A percentile compares a stretch with the other conserved stretches of the same genome.
These are phyloP conservation scores for Penicillium canescens DNA, from an alignment of 495 filamentous ascomycete genomes.

Conservation along the genomic window DNA sequence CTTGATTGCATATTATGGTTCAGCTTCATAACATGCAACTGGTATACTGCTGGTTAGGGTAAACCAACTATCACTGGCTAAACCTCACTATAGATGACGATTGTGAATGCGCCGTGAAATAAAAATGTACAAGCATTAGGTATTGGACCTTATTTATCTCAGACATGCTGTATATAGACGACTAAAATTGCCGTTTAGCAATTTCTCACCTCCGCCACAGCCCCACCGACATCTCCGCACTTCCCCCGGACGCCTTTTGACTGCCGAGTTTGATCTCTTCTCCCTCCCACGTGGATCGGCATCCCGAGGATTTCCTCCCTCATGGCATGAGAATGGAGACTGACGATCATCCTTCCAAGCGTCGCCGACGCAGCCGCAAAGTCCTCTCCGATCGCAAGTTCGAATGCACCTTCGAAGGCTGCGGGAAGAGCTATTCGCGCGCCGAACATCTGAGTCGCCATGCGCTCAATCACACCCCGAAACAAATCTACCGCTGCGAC, in stretches of 20 bases:
- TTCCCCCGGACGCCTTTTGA: conserved; percentile 9
- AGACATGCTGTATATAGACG: too few species aligned
- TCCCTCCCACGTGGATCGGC: conserved; percentile 2
- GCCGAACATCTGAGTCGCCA: conserved; percentile 97
- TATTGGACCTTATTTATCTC: too few species aligned
- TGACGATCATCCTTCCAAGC: conserved; percentile 30
- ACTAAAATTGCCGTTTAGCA: too few species aligned
- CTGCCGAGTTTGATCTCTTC: not conserved
- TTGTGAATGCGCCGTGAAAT: too few species aligned
- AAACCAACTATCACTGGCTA: too few species aligned
- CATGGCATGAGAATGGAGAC: conserved; percentile 29
- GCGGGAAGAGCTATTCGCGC: conserved; percentile 93
- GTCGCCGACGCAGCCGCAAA: conserved; percentile 57
- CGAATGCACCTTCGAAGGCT: conserved; percentile 84
- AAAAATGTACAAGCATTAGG: too few species aligned
- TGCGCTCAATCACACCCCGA: conserved; percentile 89
- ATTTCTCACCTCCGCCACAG: not conserved
- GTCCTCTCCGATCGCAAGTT: conserved; percentile 88
- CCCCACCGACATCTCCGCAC: conserved; percentile 17
- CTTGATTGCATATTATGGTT: too few species aligned
- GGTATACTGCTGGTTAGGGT: too few species aligned
- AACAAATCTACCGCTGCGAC: conserved; percentile 94
- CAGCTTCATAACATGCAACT: too few species aligned
- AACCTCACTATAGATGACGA: too few species aligned
- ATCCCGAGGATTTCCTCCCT: conserved; percentile 5